A percentile compares a stretch with the other conserved stretches of the same genome.
Conservation (phyloP, 1,284 basidiomycete species). For the Ustilago shanxiensis region DNA sequence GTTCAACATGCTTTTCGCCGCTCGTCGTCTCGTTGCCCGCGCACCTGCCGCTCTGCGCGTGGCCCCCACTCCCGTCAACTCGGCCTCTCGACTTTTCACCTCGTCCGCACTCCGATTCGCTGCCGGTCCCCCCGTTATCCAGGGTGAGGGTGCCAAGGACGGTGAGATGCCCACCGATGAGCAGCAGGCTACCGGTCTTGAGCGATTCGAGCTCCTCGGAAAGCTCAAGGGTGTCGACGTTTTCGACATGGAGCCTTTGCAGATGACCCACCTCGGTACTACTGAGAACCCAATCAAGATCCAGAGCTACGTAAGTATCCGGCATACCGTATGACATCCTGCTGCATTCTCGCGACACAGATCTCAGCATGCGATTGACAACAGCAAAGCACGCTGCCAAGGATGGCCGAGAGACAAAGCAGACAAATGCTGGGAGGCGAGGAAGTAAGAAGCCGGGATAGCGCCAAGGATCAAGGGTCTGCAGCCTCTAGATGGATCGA, state of each 20-base stretch:
- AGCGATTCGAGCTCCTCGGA: slow-evolving; percentile 91
- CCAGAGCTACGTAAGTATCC: slow-evolving; percentile 81
- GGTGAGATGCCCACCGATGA: slow-evolving; percentile 86
- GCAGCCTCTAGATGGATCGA: no score
- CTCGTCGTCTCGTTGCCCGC: slow-evolving; percentile 50
- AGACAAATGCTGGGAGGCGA: no score
- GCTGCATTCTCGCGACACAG: background rate
- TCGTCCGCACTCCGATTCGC: slow-evolving; percentile 57
- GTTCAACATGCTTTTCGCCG: slow-evolving; percentile 52
- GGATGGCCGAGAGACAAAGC: background rate
- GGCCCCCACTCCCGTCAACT: slow-evolving; percentile 41
- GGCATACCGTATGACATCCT: background rate
- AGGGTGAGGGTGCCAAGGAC: slow-evolving; percentile 80
- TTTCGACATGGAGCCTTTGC: slow-evolving; percentile 89
- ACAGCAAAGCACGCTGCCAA: background rate
- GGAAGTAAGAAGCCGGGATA: no score
- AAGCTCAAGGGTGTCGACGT: slow-evolving; percentile 88
- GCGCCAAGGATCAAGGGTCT: background rate
- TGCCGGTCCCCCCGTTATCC: slow-evolving; percentile 76
- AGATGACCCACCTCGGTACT: slow-evolving; percentile 88
- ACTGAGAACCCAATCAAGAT: slow-evolving; percentile 88
- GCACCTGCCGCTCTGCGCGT: slow-evolving; percentile 50
- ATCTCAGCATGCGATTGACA: background rate
- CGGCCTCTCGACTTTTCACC: slow-evolving; percentile 53
- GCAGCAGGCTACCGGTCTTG: slow-evolving; percentile 94